A percentile compares a stretch with the other conserved stretches of the same genome.
Conservation (phyloP, 2,329 filamentous ascomycete genomes). For the Fusarium sp. region DNA sequence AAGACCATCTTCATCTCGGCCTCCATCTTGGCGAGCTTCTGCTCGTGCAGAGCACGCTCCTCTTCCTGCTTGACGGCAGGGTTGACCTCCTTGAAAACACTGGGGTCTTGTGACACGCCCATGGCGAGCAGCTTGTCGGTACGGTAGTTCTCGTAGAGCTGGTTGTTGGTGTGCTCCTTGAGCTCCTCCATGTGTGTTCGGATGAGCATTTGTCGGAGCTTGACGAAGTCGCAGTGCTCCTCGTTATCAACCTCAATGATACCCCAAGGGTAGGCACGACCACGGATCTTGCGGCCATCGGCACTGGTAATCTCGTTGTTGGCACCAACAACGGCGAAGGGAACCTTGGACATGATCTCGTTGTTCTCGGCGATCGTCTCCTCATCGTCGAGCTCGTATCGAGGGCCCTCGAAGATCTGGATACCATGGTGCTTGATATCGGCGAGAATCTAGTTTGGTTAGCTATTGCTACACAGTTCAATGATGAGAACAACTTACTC, state of each 20-base stretch:
- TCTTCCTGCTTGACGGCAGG: conserved; percentile 99
- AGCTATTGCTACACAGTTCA: neutral
- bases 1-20: conserved; percentile 99
- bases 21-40: conserved; percentile 99
- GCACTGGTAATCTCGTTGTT: conserved; percentile 92
- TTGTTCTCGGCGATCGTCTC: conserved; percentile 99
- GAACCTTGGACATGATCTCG: conserved; percentile 99
- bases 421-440: conserved; percentile 98
- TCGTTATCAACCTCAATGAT: conserved; percentile 99
- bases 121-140: conserved; percentile 99
- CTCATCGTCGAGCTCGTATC: conserved; percentile 98
- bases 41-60: conserved; percentile 96
- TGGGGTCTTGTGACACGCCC: conserved; percentile 98
- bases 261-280: conserved; percentile 97
- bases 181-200: conserved; percentile 99
- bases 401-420: conserved; percentile 98
- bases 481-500: conserved; percentile 73
- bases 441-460: conserved; percentile 79
- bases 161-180: conserved; percentile 99
- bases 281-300: conserved; percentile 95
- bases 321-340: conserved; percentile 96
- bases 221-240: conserved; percentile 99
- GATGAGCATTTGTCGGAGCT: conserved; percentile 99
- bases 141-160: conserved; percentile 99
- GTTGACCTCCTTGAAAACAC: conserved; percentile 99